Evolutionary conservation across 225 moss, liverwort and hornwort genomes (phyloP).

Genomic region (Lunularia cruciata): DNA sequence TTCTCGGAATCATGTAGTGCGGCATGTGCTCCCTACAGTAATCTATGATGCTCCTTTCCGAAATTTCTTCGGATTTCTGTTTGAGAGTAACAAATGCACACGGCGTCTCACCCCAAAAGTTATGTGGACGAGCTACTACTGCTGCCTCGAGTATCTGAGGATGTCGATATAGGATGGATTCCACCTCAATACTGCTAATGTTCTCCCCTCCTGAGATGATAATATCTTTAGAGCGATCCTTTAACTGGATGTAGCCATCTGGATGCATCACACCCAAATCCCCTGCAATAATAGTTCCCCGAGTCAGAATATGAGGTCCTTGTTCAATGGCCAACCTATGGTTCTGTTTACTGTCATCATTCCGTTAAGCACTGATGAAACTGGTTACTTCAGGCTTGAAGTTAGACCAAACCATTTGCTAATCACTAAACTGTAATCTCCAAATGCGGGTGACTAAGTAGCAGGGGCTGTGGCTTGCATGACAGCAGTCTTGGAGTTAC

Average conservation of each 20-base stretch:
- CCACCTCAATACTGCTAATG: slow-evolving; percentile 83
- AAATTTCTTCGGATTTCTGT: slow-evolving; percentile 23
- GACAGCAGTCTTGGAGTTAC: no score
- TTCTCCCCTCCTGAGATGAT: slow-evolving; percentile 89
- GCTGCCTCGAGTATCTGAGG: slow-evolving; percentile 66
- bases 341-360: no score
- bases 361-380: no score
- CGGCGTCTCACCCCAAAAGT: slow-evolving; percentile 68
- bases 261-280: slow-evolving; percentile 73
- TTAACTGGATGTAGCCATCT: slow-evolving; percentile 76
- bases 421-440: no score
- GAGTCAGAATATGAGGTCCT: no score
- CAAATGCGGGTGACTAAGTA: no score
- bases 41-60: slow-evolving; percentile 38
- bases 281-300: slow-evolving; percentile 30
- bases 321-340: no score
- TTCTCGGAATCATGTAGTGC: slow-evolving; percentile 51
- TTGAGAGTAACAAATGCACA: slow-evolving; percentile 63
- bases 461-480: no score
- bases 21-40: slow-evolving; percentile 48
- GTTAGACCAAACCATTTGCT: no score
- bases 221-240: slow-evolving; percentile 76
- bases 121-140: slow-evolving; percentile 61
- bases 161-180: slow-evolving; percentile 60
- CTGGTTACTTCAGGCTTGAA: no score